Evolutionary conservation across 2,329 filamentous ascomycete genomes (phyloP), one percentile per base, ranked within the genome.

Genomic region (Colletotrichum spinosum): DNA sequence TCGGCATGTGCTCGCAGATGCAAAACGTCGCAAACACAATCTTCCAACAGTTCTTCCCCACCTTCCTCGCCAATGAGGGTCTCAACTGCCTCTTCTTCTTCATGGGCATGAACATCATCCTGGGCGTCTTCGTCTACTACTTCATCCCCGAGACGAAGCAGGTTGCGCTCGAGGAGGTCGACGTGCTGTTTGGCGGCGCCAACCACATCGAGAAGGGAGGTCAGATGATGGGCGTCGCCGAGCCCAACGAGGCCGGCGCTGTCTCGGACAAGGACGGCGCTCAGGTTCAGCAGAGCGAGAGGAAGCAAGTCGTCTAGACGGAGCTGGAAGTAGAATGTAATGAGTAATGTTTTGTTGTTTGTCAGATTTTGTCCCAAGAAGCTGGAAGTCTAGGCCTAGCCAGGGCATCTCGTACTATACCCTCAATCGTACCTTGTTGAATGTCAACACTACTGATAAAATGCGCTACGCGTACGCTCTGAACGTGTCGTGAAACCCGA

Each of bases 31-130:
- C 88, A 73, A 90, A 91, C 75, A 83, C 84, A 62, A 85, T 91
- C 69, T 87, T 91, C 72, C 87, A 90, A 75, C 89, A 91, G 69
- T 91, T 91, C 80, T 91, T 91, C 81, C 89, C 89, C 11, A 85
- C 83, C 11, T 91, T 91, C 79, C 81, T 91, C 13, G 79, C 84
- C 57, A 88, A 90, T 71, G 74, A 76, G 45, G 81, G 80, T 9
- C 79, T 84, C 35, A 77, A 77, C 59, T 81, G 78, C 38, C 72
- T 81, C 12, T 77, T 75, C 67, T 76, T 77, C 69, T 77, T 77
- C 68, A 74, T 76, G 71, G 71, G 72, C n/a, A 69, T 80, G 55
- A 82, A 86, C 71, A 74, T 85, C 68, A 67, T 84, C 44, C 78
- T 86, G n/a, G 79, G 77, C 12, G 42, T 76, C 39, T 86, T 84